Base-by-base conservation (phyloP, 345 rosid genomes). In the Syzygium grande region DNA sequence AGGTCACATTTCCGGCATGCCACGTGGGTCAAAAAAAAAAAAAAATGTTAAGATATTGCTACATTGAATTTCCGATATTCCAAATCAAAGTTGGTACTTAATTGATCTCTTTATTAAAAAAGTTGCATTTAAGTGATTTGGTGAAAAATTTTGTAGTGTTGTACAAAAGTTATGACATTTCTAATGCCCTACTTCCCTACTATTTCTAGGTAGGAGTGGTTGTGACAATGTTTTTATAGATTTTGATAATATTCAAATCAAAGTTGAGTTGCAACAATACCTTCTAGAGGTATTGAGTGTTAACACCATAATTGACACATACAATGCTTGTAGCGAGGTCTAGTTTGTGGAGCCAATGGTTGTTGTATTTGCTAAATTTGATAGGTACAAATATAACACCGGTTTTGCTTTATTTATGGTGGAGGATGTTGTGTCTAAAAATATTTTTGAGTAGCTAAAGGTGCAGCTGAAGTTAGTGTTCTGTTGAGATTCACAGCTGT, bases 321-420 rank as follows among this genome's bases (percentile, higher is more conserved):
- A 9, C 0, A 9, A 12, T 11, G 12, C 4, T 34, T 1, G 2
- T 2, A 17, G 11, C 5, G 43, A 17, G 79, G 23, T 4, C 9
- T 61, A 14, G 19, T 61, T 61, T 61, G 73, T 29, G 34, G 21
- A 17, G 46, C 79, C 12, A 68, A 9, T 0, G 13, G 19, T 68
- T 2, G 6, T 34, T 17, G 23, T 17, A 68, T 2, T 5, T 34
- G 3, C 5, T 16, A 65, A 29, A 10, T 65, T 30, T 17, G 43
- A 30, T 11, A 5, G 1, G 21, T 68, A 1, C 17, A 5, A 3
- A 30, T 65, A 16, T 65, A 30, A 65, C 22, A 30, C 78, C 30
- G 0, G 21, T 65, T 65, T 65, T 30, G 43, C 12, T 65, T 65
- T 30, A 65, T 65, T 15, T 30, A 30, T 16, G 30, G 1, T 16